A percentile compares a stretch with the other conserved stretches of the same genome.
phyloP scores from a whole-genome alignment of 2,329 filamentous ascomycete genomes.

The Pseudocercospora fijiensis region DNA sequence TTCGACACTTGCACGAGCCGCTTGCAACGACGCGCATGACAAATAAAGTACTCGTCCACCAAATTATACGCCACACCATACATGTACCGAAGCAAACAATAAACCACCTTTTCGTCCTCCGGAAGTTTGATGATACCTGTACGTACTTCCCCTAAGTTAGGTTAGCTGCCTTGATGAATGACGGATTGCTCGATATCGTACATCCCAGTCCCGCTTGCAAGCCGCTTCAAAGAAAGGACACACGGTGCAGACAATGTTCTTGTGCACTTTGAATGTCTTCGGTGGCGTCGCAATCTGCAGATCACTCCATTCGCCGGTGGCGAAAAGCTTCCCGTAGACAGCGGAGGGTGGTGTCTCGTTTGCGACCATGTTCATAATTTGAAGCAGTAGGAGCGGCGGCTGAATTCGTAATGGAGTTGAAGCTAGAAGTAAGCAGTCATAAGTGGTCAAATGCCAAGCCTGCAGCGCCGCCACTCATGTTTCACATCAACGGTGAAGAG shows the following conservation, averaged over 20 bases:
- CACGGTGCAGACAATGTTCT: neutral
- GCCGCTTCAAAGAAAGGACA: slow-evolving; percentile 7
- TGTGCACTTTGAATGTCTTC: slow-evolving; percentile 9
- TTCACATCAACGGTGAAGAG: neutral
- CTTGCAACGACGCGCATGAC: neutral
- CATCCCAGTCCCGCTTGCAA: neutral
- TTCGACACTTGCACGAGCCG: no score
- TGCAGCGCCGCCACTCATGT: neutral
- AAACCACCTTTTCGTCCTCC: neutral
- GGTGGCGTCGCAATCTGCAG: neutral
- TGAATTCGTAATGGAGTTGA: neutral
- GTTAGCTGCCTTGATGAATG: neutral
- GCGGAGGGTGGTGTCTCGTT: neutral
- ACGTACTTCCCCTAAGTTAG: neutral
- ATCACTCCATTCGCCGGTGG: neutral
- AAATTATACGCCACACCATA: neutral
- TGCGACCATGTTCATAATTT: neutral
- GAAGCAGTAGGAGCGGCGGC: neutral
- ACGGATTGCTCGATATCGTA: neutral
- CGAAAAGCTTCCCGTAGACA: neutral
- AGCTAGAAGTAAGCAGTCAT: neutral
- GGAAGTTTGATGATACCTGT: neutral
- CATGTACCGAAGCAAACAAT: neutral
- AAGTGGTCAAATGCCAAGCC: neutral
- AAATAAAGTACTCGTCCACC: neutral